phyloP scores from a whole-genome alignment of 306 rosid species.

The Lagenaria siceraria region DNA sequence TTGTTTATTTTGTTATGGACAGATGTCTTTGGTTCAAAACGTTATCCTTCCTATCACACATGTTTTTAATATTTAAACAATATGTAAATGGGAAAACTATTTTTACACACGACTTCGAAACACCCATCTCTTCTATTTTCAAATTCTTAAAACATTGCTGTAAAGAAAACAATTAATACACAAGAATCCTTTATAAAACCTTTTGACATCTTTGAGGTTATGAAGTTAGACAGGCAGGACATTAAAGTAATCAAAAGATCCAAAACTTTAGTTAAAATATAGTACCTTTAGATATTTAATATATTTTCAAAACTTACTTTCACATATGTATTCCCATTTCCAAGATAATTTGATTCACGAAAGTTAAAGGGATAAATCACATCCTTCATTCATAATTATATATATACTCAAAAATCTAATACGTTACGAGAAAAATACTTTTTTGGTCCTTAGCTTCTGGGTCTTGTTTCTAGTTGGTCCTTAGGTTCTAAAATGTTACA shows the following conservation, averaged over 20 bases:
- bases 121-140: not conserved
- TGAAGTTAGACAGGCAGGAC: not conserved
- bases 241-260: not conserved
- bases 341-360: not conserved
- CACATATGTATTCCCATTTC: not conserved
- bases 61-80: not conserved
- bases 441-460: no score
- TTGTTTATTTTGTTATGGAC: not conserved
- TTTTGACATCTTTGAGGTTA: not conserved
- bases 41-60: not conserved
- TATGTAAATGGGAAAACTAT: not conserved
- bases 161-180: not conserved
- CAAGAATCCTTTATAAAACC: not conserved
- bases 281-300: not conserved
- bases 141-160: not conserved
- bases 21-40: no score
- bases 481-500: no score
- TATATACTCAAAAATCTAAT: not conserved
- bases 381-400: not conserved
- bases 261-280: not conserved
- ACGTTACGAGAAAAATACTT: no score
- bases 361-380: not conserved
- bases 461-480: no score
- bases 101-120: not conserved
- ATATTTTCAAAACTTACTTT: not conserved